Base-by-base conservation (phyloP, 179 eudicot species). In the Spinacia oleracea region DNA sequence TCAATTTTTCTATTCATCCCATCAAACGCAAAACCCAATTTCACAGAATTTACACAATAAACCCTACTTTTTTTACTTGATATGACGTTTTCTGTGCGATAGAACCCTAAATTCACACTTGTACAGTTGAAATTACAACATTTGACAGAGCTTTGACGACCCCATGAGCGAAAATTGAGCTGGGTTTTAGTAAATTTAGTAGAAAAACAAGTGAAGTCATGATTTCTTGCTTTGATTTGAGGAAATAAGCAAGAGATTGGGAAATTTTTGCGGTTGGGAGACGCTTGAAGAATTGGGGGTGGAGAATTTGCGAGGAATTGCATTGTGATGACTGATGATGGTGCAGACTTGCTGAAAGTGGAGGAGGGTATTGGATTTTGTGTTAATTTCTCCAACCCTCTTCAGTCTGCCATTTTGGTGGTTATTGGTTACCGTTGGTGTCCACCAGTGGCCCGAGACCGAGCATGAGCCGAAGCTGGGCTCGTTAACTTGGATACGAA, bases 91-190 rank as follows among this genome's bases (percentile, higher is more conserved):
- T 55, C 56, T 5, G 71, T 40, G 59, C 64, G 29, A 55, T n/a
- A 66, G 9, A 81, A 43, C 77, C 87, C 84, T 63, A 45, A 75
- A 5, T n/a, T 75, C 46, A 82, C 75, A 23, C 56, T 77, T 40
- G 66, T 35, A 25, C 66, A 31, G 50, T 58, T 50, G 3, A 60
- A 63, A 75, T 59, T 74, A 60, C 70, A 25, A 66, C 43, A 78
- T 76, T 77, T 27, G 40, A 73, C 23, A 56, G 51, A 70, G 31
- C 72, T 84, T 59, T 0, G 64, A 77, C 3, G 46, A 50, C 68
- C 73, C 80, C 77, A 34, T 71, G 63, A 46, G 34, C n/a, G 45
- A 50, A 81, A 9, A 71, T 2, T 71, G 53, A 76, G 67, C 4
- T 78, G 83, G 78, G 70, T 42, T 11, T n/a, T 12, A 29, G 66